Evolutionary conservation across 257 asterid genomes (phyloP).

Genomic region (Petrea volubilis): DNA sequence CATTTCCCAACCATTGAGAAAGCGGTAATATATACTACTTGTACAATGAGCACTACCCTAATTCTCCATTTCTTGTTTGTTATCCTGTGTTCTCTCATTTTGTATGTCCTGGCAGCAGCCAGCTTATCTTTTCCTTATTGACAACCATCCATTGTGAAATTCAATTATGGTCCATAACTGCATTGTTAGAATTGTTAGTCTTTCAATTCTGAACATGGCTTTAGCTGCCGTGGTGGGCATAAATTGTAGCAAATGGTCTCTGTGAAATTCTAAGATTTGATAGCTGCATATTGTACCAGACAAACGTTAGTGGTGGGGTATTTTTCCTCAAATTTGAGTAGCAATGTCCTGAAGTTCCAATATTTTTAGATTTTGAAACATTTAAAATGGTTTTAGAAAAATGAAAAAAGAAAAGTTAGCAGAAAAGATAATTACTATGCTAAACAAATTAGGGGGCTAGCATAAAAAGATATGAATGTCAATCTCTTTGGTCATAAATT

Average conservation of each 20-base stretch:
- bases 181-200: neutral
- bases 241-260: neutral
- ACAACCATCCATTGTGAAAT: neutral
- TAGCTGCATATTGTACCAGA: neutral
- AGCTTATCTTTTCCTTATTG: neutral
- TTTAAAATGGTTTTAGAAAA: neutral
- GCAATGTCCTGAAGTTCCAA: neutral
- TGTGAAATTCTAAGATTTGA: neutral
- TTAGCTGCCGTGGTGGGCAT: neutral
- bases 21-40: conserved; percentile 60
- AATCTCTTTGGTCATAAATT: neutral
- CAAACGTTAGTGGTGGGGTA: neutral
- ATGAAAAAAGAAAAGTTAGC: neutral
- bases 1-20: conserved; percentile 82
- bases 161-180: neutral
- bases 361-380: neutral
- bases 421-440: neutral
- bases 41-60: neutral
- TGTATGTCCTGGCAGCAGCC: neutral
- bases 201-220: neutral
- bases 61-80: conserved; percentile 15
- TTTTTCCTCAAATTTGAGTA: neutral
- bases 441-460: neutral
- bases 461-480: neutral
- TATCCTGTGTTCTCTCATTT: neutral